These are phyloP conservation scores for Rubia occidens DNA, from an alignment of 305 asterid genomes.

Conservation along the genomic window DNA sequence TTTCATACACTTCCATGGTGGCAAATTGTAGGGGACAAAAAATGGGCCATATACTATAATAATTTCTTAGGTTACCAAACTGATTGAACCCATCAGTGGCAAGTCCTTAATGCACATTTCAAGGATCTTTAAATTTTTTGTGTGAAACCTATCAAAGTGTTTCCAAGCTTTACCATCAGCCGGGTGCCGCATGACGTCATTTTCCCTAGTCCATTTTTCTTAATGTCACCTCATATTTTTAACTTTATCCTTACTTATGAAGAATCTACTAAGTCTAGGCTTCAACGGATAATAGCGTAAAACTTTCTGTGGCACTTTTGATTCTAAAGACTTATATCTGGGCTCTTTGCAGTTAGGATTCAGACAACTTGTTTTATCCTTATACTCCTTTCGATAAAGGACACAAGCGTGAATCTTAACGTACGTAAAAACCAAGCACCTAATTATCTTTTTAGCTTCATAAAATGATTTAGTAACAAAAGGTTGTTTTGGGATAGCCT, in stretches of 20 bases:
- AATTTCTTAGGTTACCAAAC: slow-evolving; percentile 10
- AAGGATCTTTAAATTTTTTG: neutral
- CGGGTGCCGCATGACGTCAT: neutral
- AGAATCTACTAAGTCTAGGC: neutral
- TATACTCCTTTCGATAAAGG: neutral
- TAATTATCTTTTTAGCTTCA: neutral
- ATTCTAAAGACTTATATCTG: neutral
- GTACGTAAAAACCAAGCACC: neutral
- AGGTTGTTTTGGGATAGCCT: neutral
- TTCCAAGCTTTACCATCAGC: neutral
- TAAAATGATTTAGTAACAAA: neutral
- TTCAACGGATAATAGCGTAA: neutral
- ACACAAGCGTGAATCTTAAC: neutral
- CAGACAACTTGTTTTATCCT: neutral
- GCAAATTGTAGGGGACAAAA: slow-evolving; percentile 17
- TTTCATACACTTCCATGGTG: slow-evolving; percentile 19
- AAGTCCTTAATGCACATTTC: neutral
- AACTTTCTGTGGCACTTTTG: neutral
- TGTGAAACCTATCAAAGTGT: neutral
- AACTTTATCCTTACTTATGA: neutral
- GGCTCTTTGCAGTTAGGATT: neutral
- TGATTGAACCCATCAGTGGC: neutral
- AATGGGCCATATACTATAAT: slow-evolving; percentile 20
- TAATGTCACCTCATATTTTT: neutral
- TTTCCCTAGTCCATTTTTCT: neutral